Percentiles rank a stretch among this genome's conserved stretches.
Conservation (phyloP, 176 grass and related monocot genomes). For the Avena atlantica region DNA sequence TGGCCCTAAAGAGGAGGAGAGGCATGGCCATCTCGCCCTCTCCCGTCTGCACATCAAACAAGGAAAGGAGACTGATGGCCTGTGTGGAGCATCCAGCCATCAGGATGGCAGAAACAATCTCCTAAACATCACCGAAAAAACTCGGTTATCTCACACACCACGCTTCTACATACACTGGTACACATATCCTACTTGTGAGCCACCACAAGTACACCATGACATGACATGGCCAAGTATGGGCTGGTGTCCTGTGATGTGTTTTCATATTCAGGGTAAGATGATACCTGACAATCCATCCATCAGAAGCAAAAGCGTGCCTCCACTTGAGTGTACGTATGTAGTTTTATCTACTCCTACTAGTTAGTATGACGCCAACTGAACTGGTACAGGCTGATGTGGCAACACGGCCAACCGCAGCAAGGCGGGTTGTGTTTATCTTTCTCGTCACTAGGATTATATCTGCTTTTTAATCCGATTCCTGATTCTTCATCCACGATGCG, state of each 20-base stretch:
- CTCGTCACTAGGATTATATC: slow-evolving; percentile 11
- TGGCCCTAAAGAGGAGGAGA: slow-evolving; percentile 33
- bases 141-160: slow-evolving; percentile 16
- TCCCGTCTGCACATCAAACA: slow-evolving; percentile 35
- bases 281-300: not conserved
- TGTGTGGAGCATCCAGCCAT: not conserved
- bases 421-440: not conserved
- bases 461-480: slow-evolving; percentile 31
- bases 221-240: slow-evolving; percentile 25
- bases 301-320: not conserved
- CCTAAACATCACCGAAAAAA: slow-evolving; percentile 12
- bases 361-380: slow-evolving; percentile 43
- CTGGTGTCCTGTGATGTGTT: not conserved
- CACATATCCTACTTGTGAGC: not conserved
- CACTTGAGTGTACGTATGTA: slow-evolving; percentile 19
- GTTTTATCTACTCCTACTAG: not conserved
- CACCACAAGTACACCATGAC: not conserved
- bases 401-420: not conserved
- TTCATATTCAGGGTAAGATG: not conserved
- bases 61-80: not conserved
- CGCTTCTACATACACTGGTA: slow-evolving; percentile 20
- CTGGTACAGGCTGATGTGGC: slow-evolving; percentile 16
- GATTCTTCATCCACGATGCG: slow-evolving; percentile 59
- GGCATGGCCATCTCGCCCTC: not conserved
- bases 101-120: not conserved